A percentile compares a stretch with the other conserved stretches of the same genome.
Conservation (phyloP, 768 basidiomycete species). For the Serendipita sp. region DNA sequence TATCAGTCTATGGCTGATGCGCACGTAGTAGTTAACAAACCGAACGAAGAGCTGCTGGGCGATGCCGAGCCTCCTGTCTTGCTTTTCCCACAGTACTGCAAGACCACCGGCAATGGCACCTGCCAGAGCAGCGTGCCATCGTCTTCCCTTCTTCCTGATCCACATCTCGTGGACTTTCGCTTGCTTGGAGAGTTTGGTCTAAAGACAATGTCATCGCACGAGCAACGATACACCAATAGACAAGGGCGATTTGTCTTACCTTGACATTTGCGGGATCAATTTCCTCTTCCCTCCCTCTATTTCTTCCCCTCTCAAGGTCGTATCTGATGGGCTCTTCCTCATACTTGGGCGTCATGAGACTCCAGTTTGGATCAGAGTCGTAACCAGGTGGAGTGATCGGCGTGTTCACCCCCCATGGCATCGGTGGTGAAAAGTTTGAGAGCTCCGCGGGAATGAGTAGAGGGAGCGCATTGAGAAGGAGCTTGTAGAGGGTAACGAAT, state of each 20-base stretch:
- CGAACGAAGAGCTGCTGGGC: constrained; percentile 84
- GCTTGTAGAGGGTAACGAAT: constrained; percentile 65
- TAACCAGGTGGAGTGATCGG: constrained; percentile 6
- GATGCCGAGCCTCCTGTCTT: constrained; percentile 44
- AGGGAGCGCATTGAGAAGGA: constrained; percentile 62
- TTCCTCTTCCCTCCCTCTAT: background rate
- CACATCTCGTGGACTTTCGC: constrained; percentile 48
- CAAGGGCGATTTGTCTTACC: constrained; percentile 4
- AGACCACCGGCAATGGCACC: constrained; percentile 59
- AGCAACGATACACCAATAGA: background rate
- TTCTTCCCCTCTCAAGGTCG: background rate
- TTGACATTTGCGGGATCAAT: background rate
- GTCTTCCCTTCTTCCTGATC: constrained; percentile 46
- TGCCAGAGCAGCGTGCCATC: constrained; percentile 71
- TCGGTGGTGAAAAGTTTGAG: constrained; percentile 21
- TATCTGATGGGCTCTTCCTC: background rate
- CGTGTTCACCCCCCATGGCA: constrained; percentile 11
- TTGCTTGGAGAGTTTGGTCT: constrained; percentile 39
- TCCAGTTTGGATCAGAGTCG: constrained; percentile 1
- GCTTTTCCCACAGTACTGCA: constrained; percentile 66
- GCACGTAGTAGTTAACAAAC: constrained; percentile 26
- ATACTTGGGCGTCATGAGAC: background rate
- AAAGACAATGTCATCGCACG: too few species aligned
- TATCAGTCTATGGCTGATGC: background rate
- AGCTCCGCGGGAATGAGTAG: constrained; percentile 33